Conservation (phyloP, 805 yeast genomes). For the Tetrapisispora pingtungensis region DNA sequence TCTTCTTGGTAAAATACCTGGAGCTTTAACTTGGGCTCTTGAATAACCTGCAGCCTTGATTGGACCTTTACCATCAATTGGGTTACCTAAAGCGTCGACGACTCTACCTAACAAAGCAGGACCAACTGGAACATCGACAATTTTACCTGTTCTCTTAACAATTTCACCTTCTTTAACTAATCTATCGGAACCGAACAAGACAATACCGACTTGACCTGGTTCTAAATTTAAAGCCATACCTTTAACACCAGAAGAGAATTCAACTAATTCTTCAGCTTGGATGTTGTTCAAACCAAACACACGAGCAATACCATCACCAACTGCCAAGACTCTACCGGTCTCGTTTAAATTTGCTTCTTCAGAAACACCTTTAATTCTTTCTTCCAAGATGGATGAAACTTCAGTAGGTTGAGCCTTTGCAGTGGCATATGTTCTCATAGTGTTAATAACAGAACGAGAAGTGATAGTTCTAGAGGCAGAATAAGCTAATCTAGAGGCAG, state of each 20-base stretch:
- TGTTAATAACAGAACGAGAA: slow-evolving; percentile 93
- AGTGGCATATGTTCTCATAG: slow-evolving; percentile 49
- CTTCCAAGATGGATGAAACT: slow-evolving; percentile 97
- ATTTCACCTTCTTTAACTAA: slow-evolving; percentile 98
- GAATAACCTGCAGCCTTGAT: slow-evolving; percentile 71
- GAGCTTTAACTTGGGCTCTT: slow-evolving; percentile 99
- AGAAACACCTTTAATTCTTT: slow-evolving; percentile 97
- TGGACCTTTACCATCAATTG: slow-evolving; percentile 99
- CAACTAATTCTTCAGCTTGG: slow-evolving; percentile 99
- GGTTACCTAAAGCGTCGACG: slow-evolving; percentile 98
- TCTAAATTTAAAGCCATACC: slow-evolving; percentile 99
- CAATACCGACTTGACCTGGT: slow-evolving; percentile 99
- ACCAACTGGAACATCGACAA: slow-evolving; percentile 99
- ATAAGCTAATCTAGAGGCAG: slow-evolving; percentile 77
- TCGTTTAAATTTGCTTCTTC: slow-evolving; percentile 96
- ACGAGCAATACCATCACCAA: slow-evolving; percentile 99
- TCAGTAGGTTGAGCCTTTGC: slow-evolving; percentile 99
- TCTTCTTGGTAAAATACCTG: slow-evolving; percentile 99
- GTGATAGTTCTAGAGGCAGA: slow-evolving; percentile 56
- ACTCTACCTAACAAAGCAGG: slow-evolving; percentile 98
- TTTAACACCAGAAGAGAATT: slow-evolving; percentile 97
- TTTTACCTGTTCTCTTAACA: slow-evolving; percentile 98
- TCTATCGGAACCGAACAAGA: slow-evolving; percentile 98
- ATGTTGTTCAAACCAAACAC: slow-evolving; percentile 98
- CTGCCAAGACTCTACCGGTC: slow-evolving; percentile 98